Evolutionary conservation across 1,139 yeast species (phyloP).

Genomic region (Suhomyces bribrorum): DNA sequence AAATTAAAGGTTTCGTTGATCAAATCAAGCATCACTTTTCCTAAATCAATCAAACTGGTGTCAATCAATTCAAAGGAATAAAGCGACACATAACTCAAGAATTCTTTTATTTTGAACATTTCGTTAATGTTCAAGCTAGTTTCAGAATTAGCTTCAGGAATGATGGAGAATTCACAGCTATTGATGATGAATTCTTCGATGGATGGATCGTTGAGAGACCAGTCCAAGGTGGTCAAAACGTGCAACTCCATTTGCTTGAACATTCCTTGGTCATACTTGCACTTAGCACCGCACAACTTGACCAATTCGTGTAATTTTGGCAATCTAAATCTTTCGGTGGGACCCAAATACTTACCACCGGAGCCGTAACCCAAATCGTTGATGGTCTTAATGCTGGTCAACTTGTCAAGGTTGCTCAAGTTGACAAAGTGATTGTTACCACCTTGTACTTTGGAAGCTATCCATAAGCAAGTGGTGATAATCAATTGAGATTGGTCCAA

Average conservation of each 20-base stretch:
- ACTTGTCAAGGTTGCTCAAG: conserved; percentile 35
- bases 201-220: conserved; percentile 62
- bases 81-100: conserved; percentile 37
- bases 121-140: conserved; percentile 19
- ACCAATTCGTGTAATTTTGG: conserved; percentile 65
- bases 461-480: conserved; percentile 67
- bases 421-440: conserved; percentile 71
- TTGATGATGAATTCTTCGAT: conserved; percentile 51
- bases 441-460: conserved; percentile 64
- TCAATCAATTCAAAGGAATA: conserved; percentile 41
- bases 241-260: conserved; percentile 56
- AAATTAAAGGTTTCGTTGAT: conserved; percentile 36
- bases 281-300: conserved; percentile 58
- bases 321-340: conserved; percentile 64
- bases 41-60: conserved; percentile 33
- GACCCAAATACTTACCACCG: conserved; percentile 65
- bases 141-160: conserved; percentile 9
- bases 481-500: conserved; percentile 64
- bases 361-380: conserved; percentile 47
- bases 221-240: conserved; percentile 58
- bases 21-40: conserved; percentile 37
- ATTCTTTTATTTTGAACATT: conserved; percentile 42
- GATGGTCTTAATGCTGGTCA: conserved; percentile 35
- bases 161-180: conserved; percentile 34
- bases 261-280: conserved; percentile 62